phyloP scores from a whole-genome alignment of 192 early-diverging fungal species.

The Umbelopsis vinacea region DNA sequence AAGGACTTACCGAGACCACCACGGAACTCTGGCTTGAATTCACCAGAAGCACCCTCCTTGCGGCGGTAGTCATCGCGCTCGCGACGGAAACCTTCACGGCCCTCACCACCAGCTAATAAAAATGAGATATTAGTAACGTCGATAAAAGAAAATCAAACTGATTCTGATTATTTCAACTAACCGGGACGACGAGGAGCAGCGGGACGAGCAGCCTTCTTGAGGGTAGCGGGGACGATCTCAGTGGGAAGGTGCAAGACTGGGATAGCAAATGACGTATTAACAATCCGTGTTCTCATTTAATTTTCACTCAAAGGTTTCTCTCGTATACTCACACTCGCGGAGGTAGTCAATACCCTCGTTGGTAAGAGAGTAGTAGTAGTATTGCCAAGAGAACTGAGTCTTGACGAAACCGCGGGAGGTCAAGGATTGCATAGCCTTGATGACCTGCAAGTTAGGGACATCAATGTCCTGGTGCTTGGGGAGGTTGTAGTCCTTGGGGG shows the following conservation, averaged over 20 bases:
- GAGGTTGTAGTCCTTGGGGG: constrained; percentile 98
- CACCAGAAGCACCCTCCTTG: constrained; percentile 91
- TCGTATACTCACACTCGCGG: constrained; percentile 64
- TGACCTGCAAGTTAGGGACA: constrained; percentile 98
- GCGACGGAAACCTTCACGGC: constrained; percentile 69
- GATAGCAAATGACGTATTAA: neutral
- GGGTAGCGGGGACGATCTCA: constrained; percentile 96
- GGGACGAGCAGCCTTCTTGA: constrained; percentile 92
- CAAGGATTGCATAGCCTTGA: constrained; percentile 98
- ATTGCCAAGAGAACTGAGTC: constrained; percentile 99
- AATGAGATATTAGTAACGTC: neutral
- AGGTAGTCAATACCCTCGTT: constrained; percentile 98
- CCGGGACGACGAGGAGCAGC: constrained; percentile 61
- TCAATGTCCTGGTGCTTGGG: constrained; percentile 95
- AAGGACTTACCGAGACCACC: constrained; percentile 55
- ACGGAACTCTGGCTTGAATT: constrained; percentile 98
- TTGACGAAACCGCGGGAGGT: constrained; percentile 92
- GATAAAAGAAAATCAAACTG: too few relatives aligned
- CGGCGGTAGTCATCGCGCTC: constrained; percentile 88
- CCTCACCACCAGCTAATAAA: constrained; percentile 70
- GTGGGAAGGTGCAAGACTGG: constrained; percentile 92
- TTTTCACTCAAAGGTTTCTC: neutral
- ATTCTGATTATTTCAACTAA: constrained; percentile 20
- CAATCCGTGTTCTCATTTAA: neutral
- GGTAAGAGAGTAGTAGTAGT: constrained; percentile 99